Percentiles rank a stretch among this genome's conserved stretches.
phyloP scores from a whole-genome alignment of 768 basidiomycete species.

The Pisolithus microcarpus region DNA sequence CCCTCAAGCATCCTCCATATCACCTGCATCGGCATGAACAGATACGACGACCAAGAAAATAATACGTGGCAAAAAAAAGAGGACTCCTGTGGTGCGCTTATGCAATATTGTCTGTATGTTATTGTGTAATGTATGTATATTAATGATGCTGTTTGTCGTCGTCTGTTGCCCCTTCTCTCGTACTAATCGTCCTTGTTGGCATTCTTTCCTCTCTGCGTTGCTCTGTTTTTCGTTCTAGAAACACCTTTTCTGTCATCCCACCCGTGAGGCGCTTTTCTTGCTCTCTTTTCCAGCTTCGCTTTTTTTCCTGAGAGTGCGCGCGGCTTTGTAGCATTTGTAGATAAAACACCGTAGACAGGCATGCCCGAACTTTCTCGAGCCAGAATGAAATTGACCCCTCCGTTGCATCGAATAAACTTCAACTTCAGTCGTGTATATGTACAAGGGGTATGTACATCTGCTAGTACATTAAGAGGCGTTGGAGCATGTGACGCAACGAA shows the following conservation, averaged over 20 bases:
- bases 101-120: slow-evolving; percentile 19
- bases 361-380: neutral
- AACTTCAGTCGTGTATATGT: no score
- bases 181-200: neutral
- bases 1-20: neutral
- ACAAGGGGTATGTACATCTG: no score
- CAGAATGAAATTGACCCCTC: no score
- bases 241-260: no score
- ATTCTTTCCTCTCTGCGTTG: neutral
- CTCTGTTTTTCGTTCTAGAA: neutral
- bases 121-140: slow-evolving; percentile 28
- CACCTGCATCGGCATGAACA: neutral
- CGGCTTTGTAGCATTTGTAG: neutral
- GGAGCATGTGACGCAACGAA: no score
- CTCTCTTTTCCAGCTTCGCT: neutral
- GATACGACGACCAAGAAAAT: neutral
- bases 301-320: no score
- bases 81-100: slow-evolving; percentile 1
- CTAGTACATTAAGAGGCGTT: no score
- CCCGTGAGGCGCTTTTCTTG: neutral
- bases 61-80: neutral
- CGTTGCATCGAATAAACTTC: no score
- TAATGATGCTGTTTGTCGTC: neutral
- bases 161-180: neutral
- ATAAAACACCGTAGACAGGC: neutral